Base-by-base conservation (phyloP, 805 yeast species). In the Candida dajiaensis region DNA sequence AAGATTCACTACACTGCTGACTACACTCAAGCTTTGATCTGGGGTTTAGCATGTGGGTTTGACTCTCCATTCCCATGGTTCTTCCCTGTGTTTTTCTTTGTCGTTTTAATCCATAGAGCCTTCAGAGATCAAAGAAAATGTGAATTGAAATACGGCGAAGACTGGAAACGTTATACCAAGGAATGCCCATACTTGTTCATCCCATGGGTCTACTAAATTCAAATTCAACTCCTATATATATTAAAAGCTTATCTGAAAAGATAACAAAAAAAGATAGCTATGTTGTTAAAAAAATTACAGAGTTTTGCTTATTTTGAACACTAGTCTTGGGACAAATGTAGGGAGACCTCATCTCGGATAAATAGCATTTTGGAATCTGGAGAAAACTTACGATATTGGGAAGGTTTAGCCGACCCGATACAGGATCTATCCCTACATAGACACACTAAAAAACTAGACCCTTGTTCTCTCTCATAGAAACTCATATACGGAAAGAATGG, bases 1-100 rank as follows among this genome's bases (percentile, higher is more conserved):
- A 94, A 94, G 70, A 81, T 83, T 52, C 95, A 90, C 69, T 94
- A 94, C 74, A 89, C 97, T 33, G 97, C 96, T 20, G 99, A 94
- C 66, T 89, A 82, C 76, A 71, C 77, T 42, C 97, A 89, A 72
- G 78, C 95, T 42, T 71, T 87, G 57, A 76, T 94, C 40, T 94
- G 99, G 99, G 96, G 92, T 6, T 74, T 94, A 50, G 77, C 82
- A 51, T 89, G 97, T 67, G 99, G 99, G 1, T 81, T 83, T 66
- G 74, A 73, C 28, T 86, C 96, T 3, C 86, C 90, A 42, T 80
- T 92, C 73, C 96, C 97, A 39, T 94, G 96, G 92, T 94, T 94
- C 69, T 92, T 85, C 81, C 97, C 99, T 4, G 71, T 73, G 20
- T 94, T 94, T 72, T 94, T 89, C 81, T 78, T 89, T 51, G 69